phyloP scores from a whole-genome alignment of 2,329 filamentous ascomycete genomes.

The Diaporthe sp. region DNA sequence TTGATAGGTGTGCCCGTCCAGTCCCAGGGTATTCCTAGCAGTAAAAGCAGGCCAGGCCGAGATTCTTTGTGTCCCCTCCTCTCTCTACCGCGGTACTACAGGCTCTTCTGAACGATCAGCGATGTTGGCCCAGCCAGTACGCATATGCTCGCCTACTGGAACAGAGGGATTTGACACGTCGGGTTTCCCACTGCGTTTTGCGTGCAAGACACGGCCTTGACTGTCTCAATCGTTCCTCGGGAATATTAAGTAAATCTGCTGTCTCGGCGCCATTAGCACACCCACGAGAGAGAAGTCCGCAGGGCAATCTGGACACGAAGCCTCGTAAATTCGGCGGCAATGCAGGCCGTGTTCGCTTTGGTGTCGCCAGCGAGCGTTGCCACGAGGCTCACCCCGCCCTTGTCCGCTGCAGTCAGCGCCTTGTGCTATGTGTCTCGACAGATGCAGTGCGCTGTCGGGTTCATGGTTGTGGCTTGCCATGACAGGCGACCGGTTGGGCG shows the following conservation, averaged over 20 bases:
- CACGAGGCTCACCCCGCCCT: conserved; percentile 2
- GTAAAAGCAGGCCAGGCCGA: background rate
- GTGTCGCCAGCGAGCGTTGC: background rate
- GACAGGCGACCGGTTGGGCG: conserved; percentile 14
- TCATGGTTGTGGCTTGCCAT: conserved; percentile 16
- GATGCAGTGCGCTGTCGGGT: conserved; percentile 4
- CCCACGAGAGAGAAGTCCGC: background rate
- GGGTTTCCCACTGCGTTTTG: background rate
- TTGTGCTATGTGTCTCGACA: conserved; percentile 7
- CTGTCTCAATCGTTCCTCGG: conserved; percentile 8
- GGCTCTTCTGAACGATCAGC: background rate
- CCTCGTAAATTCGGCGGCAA: conserved; percentile 6
- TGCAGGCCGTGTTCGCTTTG: background rate
- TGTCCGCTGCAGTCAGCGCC: conserved; percentile 15
- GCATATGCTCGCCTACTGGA: conserved; percentile 20
- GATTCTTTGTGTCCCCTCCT: background rate
- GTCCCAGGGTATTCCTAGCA: background rate
- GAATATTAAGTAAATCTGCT: background rate
- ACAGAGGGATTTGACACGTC: background rate
- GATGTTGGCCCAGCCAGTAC: background rate
- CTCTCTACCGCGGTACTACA: background rate
- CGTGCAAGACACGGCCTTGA: conserved; percentile 1
- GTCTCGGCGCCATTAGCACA: conserved; percentile 14
- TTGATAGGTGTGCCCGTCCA: background rate
- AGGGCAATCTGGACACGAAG: background rate